Evolutionary conservation across 1,139 yeast genomes (phyloP), one percentile per base, ranked within the genome.

Genomic region (Magnusiomyces ingens): DNA sequence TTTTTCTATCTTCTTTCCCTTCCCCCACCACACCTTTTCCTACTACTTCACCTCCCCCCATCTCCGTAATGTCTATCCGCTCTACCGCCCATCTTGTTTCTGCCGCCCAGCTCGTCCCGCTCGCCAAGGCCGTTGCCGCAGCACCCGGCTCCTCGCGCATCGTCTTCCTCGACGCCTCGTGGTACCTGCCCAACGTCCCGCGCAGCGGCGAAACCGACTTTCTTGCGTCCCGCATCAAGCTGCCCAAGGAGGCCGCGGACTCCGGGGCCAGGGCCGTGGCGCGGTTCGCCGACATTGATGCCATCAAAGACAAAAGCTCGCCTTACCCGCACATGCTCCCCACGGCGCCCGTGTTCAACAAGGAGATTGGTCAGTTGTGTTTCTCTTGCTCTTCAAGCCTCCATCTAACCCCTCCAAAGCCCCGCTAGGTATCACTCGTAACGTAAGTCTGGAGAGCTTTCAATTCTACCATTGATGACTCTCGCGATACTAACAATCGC

Each of bases 241-340:
- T 29, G 22, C 48, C 37, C 18, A 18, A 12, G 12, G 78, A 73
- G 56, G 77, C 96, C 57, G 70, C 93, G 15, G n/a, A 19, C 22
- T 81, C 83, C 12, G 72, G 77, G 3, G 79, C 97, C 1, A 81
- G 82, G 2, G 29, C 22, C 17, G 44, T 40, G 15, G 38, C 32
- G 4, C 29, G 32, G 5, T 90, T 78, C 70, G 87, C 90, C 62
- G 96, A 91, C 63, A 78, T 93, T 55, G 97, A 90, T 63, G 78
- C 71, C 36, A 72, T 87, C 48, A 80, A 81, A 56, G 83, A 84
- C 57, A 68, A 69, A 1, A 59, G 68, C 0, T 81, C 89, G 6
- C 72, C 76, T 17, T 91, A 78, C 63, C 97, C 98, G 1, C 98
- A 93, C 66, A 93, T 90, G 96, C 75, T 91, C 35, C 97, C 98